Percentiles rank a stretch among this genome's conserved stretches.
Evolutionary conservation across 805 yeast species (phyloP).

Genomic region (Torulaspora franciscae): DNA sequence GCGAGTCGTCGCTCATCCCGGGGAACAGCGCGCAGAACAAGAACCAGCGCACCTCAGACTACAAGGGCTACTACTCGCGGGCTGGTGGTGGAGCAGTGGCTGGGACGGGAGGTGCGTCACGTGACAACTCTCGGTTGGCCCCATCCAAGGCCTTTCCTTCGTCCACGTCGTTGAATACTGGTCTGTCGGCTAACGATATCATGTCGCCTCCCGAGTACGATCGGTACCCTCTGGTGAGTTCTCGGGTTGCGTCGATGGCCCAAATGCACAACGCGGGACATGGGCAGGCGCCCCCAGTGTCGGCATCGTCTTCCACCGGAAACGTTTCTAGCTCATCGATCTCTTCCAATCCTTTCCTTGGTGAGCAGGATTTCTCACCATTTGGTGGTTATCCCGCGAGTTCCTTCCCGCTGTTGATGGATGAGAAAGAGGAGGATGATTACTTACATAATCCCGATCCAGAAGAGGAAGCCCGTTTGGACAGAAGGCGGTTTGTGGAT

Average conservation of each 20-base stretch:
- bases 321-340: conserved; percentile 26
- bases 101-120: conserved; percentile 2
- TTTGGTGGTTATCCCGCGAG: conserved; percentile 97
- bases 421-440: conserved; percentile 93
- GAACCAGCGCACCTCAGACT: conserved; percentile 22
- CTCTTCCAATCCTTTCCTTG: conserved; percentile 41
- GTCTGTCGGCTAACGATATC: conserved; percentile 22
- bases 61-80: conserved; percentile 34
- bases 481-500: conserved; percentile 57
- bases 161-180: conserved; percentile 16
- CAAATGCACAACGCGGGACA: conserved; percentile 12
- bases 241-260: conserved; percentile 53
- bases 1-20: conserved; percentile 12
- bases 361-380: conserved; percentile 71
- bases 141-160: conserved; percentile 14
- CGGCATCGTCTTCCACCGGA: conserved; percentile 31
- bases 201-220: conserved; percentile 54
- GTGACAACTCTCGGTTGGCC: conserved; percentile 6
- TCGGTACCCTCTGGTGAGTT: conserved; percentile 59
- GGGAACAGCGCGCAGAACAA: conserved; percentile 1
- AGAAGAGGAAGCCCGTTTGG: conserved; percentile 80
- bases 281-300: conserved; percentile 3
- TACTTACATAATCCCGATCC: conserved; percentile 96
- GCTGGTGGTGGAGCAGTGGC: conserved; percentile 11
- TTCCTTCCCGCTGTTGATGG: conserved; percentile 83